A percentile compares a stretch with the other conserved stretches of the same genome.
Conservation (phyloP, 2,329 filamentous ascomycete genomes). For the Grosmannia huntii region DNA sequence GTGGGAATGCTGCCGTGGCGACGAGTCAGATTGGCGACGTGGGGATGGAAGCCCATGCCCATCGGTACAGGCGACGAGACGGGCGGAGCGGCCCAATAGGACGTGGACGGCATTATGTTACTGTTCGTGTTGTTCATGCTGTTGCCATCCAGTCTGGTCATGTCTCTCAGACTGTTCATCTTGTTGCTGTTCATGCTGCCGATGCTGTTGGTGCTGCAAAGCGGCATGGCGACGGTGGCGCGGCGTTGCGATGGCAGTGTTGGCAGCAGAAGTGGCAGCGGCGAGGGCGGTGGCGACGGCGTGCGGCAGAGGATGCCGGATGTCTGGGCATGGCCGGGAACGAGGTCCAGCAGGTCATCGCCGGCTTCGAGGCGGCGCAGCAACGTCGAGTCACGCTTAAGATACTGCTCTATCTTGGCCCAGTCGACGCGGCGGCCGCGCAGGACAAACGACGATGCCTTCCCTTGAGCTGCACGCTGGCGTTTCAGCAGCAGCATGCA, state of each 20-base stretch:
- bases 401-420: slow-evolving; percentile 17
- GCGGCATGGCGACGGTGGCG: no score
- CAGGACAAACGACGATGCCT: slow-evolving; percentile 14
- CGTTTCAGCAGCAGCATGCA: slow-evolving; percentile 15
- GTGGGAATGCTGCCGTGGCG: no score
- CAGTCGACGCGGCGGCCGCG: slow-evolving; percentile 17
- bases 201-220: background rate
- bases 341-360: slow-evolving; percentile 8
- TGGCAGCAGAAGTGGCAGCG: background rate
- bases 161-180: no score
- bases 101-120: background rate
- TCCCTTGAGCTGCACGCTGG: slow-evolving; percentile 14
- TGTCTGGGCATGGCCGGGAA: slow-evolving; percentile 6
- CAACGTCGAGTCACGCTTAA: slow-evolving; percentile 16
- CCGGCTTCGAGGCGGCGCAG: slow-evolving; percentile 9
- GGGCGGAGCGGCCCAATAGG: no score
- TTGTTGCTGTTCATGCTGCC: background rate
- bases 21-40: no score
- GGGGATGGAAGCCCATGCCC: no score
- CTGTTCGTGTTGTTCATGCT: background rate
- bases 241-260: background rate
- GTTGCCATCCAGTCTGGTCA: no score
- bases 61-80: no score
- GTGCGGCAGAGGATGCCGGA: slow-evolving; percentile 15
- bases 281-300: slow-evolving; percentile 8